phyloP scores from a whole-genome alignment of 305 asterid species.

The Fraxinus angustifolia region DNA sequence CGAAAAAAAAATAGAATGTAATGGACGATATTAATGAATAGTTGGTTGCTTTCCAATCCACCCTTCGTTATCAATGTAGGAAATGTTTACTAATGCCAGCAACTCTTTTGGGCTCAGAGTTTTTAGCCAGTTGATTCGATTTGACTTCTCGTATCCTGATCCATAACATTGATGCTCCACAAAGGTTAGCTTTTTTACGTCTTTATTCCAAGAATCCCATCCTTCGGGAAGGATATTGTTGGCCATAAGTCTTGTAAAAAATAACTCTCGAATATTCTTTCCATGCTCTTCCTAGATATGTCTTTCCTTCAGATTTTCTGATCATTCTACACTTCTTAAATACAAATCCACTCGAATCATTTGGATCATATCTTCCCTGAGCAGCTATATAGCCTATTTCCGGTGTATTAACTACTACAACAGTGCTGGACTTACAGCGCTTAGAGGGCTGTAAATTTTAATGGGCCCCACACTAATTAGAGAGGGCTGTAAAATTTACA shows the following conservation, averaged over 20 bases:
- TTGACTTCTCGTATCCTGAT: conserved; percentile 35
- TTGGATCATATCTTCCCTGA: conserved; percentile 32
- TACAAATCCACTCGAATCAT: conserved; percentile 36
- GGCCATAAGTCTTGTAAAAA: conserved; percentile 35
- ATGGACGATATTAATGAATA: background rate
- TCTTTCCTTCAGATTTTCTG: conserved; percentile 29
- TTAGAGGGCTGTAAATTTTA: too few species aligned
- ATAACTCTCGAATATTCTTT: conserved; percentile 30
- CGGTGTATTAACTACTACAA: conserved; percentile 25
- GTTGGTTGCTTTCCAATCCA: conserved; percentile 37
- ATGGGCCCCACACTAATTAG: too few species aligned
- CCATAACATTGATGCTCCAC: conserved; percentile 38
- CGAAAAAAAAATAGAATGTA: background rate
- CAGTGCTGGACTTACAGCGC: too few species aligned
- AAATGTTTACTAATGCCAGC: conserved; percentile 12
- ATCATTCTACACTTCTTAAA: conserved; percentile 39
- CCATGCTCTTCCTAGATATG: conserved; percentile 55
- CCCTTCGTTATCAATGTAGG: conserved; percentile 33
- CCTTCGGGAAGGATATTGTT: conserved; percentile 37
- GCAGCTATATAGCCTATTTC: conserved; percentile 42
- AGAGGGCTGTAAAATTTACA: too few species aligned
- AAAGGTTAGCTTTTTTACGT: conserved; percentile 22
- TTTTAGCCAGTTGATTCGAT: conserved; percentile 40
- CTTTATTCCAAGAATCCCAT: conserved; percentile 38
- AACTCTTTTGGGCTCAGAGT: conserved; percentile 11